These are phyloP conservation scores for Cryphonectria parasitica DNA, from an alignment of 2,329 filamentous ascomycete genomes.

Conservation along the genomic window DNA sequence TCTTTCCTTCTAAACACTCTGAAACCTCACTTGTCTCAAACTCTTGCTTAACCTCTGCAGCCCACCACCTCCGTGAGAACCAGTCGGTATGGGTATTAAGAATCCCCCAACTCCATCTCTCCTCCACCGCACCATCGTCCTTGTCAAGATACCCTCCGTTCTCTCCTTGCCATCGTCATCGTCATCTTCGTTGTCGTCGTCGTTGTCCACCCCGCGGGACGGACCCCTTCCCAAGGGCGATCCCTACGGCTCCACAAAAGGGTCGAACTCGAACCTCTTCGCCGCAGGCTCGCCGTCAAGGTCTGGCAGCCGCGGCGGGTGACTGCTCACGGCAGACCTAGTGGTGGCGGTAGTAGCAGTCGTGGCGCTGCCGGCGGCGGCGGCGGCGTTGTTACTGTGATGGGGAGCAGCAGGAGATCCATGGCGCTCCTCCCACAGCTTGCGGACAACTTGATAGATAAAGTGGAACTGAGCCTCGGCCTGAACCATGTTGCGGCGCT, in stretches of 20 bases:
- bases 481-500: conserved; percentile 96
- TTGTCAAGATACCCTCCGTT: neutral
- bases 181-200: no score
- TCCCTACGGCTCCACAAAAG: conserved; percentile 43
- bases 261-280: conserved; percentile 59
- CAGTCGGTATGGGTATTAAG: conserved; percentile 28
- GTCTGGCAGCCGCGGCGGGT: conserved; percentile 1
- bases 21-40: conserved; percentile 5
- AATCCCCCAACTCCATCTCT: conserved; percentile 14
- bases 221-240: conserved; percentile 22
- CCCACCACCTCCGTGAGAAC: neutral
- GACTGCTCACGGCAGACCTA: neutral
- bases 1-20: neutral
- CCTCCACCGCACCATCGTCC: neutral
- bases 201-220: conserved; percentile 5
- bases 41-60: conserved; percentile 16
- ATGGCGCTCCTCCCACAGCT: conserved; percentile 72
- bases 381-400: neutral
- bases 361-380: neutral
- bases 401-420: conserved; percentile 33
- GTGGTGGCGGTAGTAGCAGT: no score
- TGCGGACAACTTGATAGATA: conserved; percentile 82
- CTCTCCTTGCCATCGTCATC: neutral
- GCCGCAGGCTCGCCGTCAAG: conserved; percentile 50
- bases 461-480: conserved; percentile 83